A percentile compares a stretch with the other conserved stretches of the same genome.
These are phyloP conservation scores for Colletotrichum liriopes DNA, from an alignment of 2,329 filamentous ascomycete genomes.

Conservation along the genomic window DNA sequence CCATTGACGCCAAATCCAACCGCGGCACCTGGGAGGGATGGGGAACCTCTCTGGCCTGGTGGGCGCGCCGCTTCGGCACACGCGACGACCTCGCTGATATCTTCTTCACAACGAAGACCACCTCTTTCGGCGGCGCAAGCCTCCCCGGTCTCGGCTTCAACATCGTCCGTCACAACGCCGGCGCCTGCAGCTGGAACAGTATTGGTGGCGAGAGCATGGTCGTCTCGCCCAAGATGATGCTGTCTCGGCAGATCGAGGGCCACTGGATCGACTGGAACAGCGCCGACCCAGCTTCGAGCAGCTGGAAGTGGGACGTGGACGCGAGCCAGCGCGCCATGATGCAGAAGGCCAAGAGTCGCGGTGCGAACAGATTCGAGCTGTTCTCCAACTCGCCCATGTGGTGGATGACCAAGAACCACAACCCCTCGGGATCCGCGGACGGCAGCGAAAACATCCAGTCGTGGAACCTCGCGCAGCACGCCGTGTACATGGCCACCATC, in stretches of 20 bases:
- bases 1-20: constrained; percentile 47
- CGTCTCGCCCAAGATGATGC: constrained; percentile 55
- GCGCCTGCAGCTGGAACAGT: constrained; percentile 56
- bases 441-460: constrained; percentile 58
- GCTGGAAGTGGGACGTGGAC: constrained; percentile 60
- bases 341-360: constrained; percentile 53
- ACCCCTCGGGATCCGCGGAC: constrained; percentile 55
- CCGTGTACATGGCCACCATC: constrained; percentile 58
- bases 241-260: constrained; percentile 57
- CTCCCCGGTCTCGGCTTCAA: constrained; percentile 59
- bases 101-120: constrained; percentile 56
- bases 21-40: constrained; percentile 62
- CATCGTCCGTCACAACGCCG: constrained; percentile 61
- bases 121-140: constrained; percentile 48
- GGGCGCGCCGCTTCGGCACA: constrained; percentile 58
- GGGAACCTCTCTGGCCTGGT: constrained; percentile 62
- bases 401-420: constrained; percentile 62
- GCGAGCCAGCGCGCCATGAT: constrained; percentile 58
- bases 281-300: constrained; percentile 51
- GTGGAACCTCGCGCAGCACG: constrained; percentile 56
- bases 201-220: constrained; percentile 53
- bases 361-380: constrained; percentile 60
- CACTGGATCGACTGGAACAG: constrained; percentile 58
- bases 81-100: constrained; percentile 58
- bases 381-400: constrained; percentile 63